Conservation (phyloP, 2,329 filamentous ascomycete species). For the Neofusicoccum sp. region DNA sequence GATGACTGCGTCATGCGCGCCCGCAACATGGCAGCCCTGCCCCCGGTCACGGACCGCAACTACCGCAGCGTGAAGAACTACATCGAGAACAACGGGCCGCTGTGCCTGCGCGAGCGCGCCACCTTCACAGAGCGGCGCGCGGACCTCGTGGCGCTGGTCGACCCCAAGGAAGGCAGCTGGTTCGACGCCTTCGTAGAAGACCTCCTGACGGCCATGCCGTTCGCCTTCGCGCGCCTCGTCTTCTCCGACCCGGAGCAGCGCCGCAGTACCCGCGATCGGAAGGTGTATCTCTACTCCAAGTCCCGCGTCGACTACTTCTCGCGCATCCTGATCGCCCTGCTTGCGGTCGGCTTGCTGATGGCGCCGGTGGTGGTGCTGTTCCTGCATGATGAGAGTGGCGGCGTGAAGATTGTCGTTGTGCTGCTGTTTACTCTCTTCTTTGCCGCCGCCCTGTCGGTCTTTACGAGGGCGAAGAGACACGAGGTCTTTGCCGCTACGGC, state of each 20-base stretch:
- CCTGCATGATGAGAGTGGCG: conserved; percentile 17
- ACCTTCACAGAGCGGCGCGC: conserved; percentile 11
- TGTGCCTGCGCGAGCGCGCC: conserved; percentile 14
- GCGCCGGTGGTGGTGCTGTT: conserved; percentile 25
- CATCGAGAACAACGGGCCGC: conserved; percentile 19
- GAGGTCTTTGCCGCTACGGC: conserved; percentile 28
- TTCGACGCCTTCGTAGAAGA: conserved; percentile 19
- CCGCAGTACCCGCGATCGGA: conserved; percentile 18
- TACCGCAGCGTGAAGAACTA: conserved; percentile 20
- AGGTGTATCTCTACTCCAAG: conserved; percentile 22
- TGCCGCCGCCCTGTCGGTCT: conserved; percentile 22
- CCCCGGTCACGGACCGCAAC: conserved; percentile 19
- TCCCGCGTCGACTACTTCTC: conserved; percentile 22
- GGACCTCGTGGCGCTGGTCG: conserved; percentile 21
- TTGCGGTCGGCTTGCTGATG: conserved; percentile 25
- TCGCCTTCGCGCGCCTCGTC: not conserved
- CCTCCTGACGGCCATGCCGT: not conserved
- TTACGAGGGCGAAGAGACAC: conserved; percentile 23
- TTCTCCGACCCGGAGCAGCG: conserved; percentile 22
- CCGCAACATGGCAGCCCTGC: conserved; percentile 17
- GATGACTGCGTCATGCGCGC: conserved; percentile 21
- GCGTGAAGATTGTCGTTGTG: conserved; percentile 22
- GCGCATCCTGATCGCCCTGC: conserved; percentile 24
- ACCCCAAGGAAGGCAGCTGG: conserved; percentile 19
- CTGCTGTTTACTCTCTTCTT: conserved; percentile 24